These are phyloP conservation scores for Malus domestica DNA, from an alignment of 306 rosid genomes.

Conservation along the genomic window ASM211411v1 NC_041798.1:19854501-19855000, in stretches of 20 bases:
- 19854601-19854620: neutral
- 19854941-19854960: neutral
- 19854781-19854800: slow-evolving; percentile 30
- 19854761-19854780: slow-evolving; percentile 27
- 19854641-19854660: too few species aligned
- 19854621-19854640: neutral
- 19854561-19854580: neutral
- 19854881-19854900: slow-evolving; percentile 1
- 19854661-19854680: neutral
- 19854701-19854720: slow-evolving; percentile 24
- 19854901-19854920: neutral
- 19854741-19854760: neutral
- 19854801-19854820: slow-evolving; percentile 1
- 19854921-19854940: neutral
- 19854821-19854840: slow-evolving; percentile 22
- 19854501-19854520: too few species aligned
- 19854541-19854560: too few species aligned
- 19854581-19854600: neutral
- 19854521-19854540: too few species aligned
- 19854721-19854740: slow-evolving; percentile 19
- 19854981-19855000: neutral
- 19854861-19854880: neutral
- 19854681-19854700: neutral
- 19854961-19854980: neutral
- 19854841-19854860: slow-evolving; percentile 4